These are phyloP conservation scores for Cryphonectria radicalis DNA, from an alignment of 2,329 filamentous ascomycete species.

Conservation along the genomic window DNA sequence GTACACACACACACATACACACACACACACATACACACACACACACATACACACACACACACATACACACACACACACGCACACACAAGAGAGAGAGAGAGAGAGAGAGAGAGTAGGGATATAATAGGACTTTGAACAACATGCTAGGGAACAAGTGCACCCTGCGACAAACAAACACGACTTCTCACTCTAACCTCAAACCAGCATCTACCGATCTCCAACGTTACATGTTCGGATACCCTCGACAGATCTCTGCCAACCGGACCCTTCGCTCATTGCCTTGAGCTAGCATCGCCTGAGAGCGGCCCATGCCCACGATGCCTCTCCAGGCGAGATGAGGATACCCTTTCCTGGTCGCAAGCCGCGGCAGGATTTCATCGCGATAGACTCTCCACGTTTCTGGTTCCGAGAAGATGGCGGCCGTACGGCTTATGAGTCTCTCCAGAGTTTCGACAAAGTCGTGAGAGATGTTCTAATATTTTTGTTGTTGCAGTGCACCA, in stretches of 20 bases:
- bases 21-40: too few relatives aligned
- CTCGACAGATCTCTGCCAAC: not conserved
- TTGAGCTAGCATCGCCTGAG: not conserved
- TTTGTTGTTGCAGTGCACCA: not conserved
- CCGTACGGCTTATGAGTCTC: not conserved
- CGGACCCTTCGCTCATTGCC: not conserved
- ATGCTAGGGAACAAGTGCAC: too few relatives aligned
- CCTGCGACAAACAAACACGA: not conserved
- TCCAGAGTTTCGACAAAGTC: not conserved
- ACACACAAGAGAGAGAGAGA: too few relatives aligned
- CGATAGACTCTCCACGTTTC: not conserved
- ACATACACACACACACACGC: too few relatives aligned
- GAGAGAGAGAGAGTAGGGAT: not conserved
- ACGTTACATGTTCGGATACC: not conserved
- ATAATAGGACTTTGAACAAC: not conserved
- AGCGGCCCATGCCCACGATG: too few relatives aligned
- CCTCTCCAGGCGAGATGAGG: not conserved
- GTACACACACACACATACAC: not conserved
- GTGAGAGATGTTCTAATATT: not conserved
- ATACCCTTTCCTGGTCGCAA: not conserved
- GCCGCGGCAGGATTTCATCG: not conserved
- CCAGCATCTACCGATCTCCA: not conserved
- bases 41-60: too few relatives aligned
- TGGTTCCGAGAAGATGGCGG: not conserved
- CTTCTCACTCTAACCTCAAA: not conserved